These are phyloP conservation scores for Inonotus obliquus DNA, from an alignment of 1,284 basidiomycete species.

Conservation along the genomic window DNA sequence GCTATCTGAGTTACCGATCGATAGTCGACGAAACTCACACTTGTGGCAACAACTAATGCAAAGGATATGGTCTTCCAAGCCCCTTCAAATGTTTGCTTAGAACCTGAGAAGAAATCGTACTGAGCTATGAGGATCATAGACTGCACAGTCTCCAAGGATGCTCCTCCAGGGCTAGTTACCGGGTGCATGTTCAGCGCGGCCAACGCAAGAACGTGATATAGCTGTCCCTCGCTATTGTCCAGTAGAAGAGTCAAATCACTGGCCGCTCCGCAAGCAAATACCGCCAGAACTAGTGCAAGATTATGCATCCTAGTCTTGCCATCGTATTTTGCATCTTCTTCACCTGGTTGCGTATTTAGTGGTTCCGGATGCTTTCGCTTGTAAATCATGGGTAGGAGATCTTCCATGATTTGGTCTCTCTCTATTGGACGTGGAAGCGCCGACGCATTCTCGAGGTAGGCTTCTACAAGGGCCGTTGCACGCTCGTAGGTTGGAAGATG, in stretches of 20 bases:
- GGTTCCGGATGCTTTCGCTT: not conserved
- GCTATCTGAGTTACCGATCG: constrained; percentile 16
- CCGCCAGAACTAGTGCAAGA: constrained; percentile 50
- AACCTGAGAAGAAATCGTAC: constrained; percentile 51
- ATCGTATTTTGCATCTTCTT: not conserved
- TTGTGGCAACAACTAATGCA: constrained; percentile 58
- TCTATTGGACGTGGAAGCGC: constrained; percentile 15
- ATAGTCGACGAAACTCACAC: constrained; percentile 37
- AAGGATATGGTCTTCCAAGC: constrained; percentile 60
- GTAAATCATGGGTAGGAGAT: constrained; percentile 11
- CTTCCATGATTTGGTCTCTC: constrained; percentile 17
- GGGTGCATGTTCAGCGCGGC: constrained; percentile 61
- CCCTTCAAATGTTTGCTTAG: constrained; percentile 53
- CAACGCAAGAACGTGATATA: constrained; percentile 51
- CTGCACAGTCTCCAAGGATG: constrained; percentile 64
- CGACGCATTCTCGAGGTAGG: constrained; percentile 11
- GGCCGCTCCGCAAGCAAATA: constrained; percentile 55
- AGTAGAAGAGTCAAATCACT: constrained; percentile 45
- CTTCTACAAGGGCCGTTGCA: constrained; percentile 14
- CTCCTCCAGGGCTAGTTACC: constrained; percentile 55
- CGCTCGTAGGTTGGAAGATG: constrained; percentile 17
- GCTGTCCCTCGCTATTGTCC: constrained; percentile 35
- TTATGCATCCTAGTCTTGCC: constrained; percentile 31
- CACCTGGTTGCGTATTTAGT: not conserved
- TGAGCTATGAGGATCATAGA: constrained; percentile 61